Evolutionary conservation across 2,329 filamentous ascomycete genomes (phyloP), one percentile per base, ranked within the genome.

Genomic region (Pseudocercospora macadamiae): DNA sequence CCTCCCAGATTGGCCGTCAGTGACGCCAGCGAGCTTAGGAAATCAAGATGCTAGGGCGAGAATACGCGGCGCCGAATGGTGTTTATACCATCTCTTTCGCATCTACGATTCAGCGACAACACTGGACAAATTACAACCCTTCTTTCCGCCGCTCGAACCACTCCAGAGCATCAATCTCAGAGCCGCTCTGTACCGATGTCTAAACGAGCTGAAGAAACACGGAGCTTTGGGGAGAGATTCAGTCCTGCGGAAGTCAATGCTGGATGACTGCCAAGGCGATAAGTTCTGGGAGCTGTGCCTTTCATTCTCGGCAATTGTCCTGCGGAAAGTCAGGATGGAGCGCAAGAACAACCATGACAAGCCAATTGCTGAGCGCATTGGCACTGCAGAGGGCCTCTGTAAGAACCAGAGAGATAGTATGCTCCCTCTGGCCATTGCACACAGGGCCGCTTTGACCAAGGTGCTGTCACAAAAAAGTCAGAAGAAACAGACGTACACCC

Each of bases 201-300:
- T 99, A 54, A 90, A 93, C 63, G 88, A 91, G 52, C 80, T 91
- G 60, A 97, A 97, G 79, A 96, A 96, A 78, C 90, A 86, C 76
- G 93, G 92, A 26, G 80, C 88, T 0, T 80, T 97, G 7, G 90
- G 91, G 2, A 83, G 90, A 51, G 92, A 96, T 70, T 84, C 85
- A 0, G 84, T 96, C 0, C 77, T 97, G 28, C 86, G 95, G 52
- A 97, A 96, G 78, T 96, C 91, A 0, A 96, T 97, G 90, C 80
- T 99, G 52, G 95, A 99, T 71, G 93, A 99, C 68, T 99, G 95
- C 77, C 93, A 89, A 65, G 93, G 93, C 4, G 92, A 96, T 55
- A 88, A 91, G 63, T 85, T 97, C 55, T 92, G 93, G 71, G 95
- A 99, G 71, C 78, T 96, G 1, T 81, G 97, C 25, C 86, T 91